These are phyloP conservation scores for Monosporozyma aquatica DNA, from an alignment of 805 yeast species.

Conservation along the genomic window DNA sequence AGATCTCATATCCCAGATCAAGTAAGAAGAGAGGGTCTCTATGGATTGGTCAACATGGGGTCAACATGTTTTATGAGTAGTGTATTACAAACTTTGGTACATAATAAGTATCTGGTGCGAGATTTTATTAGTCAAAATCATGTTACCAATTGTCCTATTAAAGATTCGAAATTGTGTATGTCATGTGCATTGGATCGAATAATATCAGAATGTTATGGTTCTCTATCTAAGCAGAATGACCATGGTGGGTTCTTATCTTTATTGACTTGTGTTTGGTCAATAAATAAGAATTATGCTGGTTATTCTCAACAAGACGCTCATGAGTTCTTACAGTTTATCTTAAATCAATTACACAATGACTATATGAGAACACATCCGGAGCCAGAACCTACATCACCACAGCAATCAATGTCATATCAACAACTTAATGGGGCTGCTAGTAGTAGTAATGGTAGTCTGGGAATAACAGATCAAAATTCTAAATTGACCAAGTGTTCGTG, in stretches of 20 bases:
- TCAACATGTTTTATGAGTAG: slow-evolving; percentile 96
- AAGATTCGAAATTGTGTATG: slow-evolving; percentile 42
- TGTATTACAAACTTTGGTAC: slow-evolving; percentile 79
- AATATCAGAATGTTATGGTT: slow-evolving; percentile 62
- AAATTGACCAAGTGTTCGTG: slow-evolving; percentile 47
- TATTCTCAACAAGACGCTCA: slow-evolving; percentile 98
- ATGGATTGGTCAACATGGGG: slow-evolving; percentile 90
- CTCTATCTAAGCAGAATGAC: slow-evolving; percentile 29
- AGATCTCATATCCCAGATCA: slow-evolving; percentile 20
- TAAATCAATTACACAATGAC: slow-evolving; percentile 68
- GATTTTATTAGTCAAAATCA: slow-evolving; percentile 50
- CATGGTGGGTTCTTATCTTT: slow-evolving; percentile 74
- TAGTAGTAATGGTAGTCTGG: no score
- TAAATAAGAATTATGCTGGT: slow-evolving; percentile 80
- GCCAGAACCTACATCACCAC: slow-evolving; percentile 6
- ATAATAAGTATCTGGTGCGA: slow-evolving; percentile 78
- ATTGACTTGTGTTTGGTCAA: slow-evolving; percentile 80
- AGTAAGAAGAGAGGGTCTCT: slow-evolving; percentile 64
- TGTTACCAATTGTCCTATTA: slow-evolving; percentile 20
- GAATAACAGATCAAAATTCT: no score
- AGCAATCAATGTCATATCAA: slow-evolving; percentile 4
- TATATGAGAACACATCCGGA: slow-evolving; percentile 15
- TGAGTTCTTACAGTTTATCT: slow-evolving; percentile 88
- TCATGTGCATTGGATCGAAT: slow-evolving; percentile 81
- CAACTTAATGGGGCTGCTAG: no score